Conservation (phyloP, 805 yeast species). For the Teunomyces stri region DNA sequence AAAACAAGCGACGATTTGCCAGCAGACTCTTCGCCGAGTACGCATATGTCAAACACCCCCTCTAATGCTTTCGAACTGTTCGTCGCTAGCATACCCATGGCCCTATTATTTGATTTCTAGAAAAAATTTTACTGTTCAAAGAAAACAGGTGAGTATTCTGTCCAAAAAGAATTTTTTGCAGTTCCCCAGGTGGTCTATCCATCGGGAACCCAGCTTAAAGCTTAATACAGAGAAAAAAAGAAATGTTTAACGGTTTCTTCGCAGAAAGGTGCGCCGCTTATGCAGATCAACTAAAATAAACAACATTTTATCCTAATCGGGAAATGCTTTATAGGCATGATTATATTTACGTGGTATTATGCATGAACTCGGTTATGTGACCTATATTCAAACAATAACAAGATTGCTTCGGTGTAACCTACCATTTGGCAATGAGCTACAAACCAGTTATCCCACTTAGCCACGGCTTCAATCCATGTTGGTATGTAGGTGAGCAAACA, state of each 20-base stretch:
- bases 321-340: neutral
- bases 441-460: neutral
- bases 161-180: neutral
- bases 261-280: neutral
- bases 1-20: slow-evolving; percentile 29
- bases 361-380: neutral
- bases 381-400: too few species aligned
- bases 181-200: neutral
- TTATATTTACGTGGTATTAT: neutral
- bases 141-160: neutral
- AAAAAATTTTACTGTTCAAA: neutral
- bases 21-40: slow-evolving; percentile 21
- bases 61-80: slow-evolving; percentile 15
- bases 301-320: neutral
- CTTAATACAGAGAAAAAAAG: neutral
- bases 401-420: neutral
- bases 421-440: neutral
- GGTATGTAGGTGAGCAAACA: neutral
- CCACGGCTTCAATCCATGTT: neutral
- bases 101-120: neutral
- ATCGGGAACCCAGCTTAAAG: neutral
- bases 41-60: slow-evolving; percentile 25
- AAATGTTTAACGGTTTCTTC: neutral
- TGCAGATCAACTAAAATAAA: neutral
- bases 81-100: neutral